phyloP scores from a whole-genome alignment of 768 basidiomycete genomes.

The Mycena metata region DNA sequence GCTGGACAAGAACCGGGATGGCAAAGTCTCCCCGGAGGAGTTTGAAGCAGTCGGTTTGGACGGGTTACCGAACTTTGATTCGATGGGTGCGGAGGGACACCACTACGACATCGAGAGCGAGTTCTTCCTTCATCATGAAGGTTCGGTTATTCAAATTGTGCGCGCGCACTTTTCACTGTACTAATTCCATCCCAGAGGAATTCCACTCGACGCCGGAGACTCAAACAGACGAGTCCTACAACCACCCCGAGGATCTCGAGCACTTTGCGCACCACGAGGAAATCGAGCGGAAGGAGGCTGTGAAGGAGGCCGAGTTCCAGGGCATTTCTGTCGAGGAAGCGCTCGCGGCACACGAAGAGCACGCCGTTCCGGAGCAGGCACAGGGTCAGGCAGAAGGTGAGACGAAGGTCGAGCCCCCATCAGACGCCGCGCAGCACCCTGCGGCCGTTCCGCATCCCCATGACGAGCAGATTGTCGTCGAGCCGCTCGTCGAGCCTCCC shows the following conservation, averaged over 20 bases:
- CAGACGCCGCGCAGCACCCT: conserved; percentile 35
- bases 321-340: conserved; percentile 85
- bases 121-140: conserved; percentile 98
- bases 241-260: conserved; percentile 92
- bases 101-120: conserved; percentile 95
- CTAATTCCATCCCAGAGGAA: conserved; percentile 67
- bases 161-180: background rate
- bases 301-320: conserved; percentile 86
- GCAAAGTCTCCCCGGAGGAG: conserved; percentile 76
- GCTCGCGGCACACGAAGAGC: conserved; percentile 60
- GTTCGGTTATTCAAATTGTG: conserved; percentile 52
- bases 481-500: conserved; percentile 46
- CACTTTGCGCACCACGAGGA: conserved; percentile 91
- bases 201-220: conserved; percentile 98
- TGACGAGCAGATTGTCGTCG: conserved; percentile 49
- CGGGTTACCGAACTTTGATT: conserved; percentile 86
- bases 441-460: conserved; percentile 49
- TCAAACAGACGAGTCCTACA: conserved; percentile 95
- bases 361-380: conserved; percentile 29
- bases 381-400: conserved; percentile 37
- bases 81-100: conserved; percentile 90
- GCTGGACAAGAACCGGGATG: conserved; percentile 84
- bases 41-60: conserved; percentile 78
- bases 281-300: conserved; percentile 88
- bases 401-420: conserved; percentile 27